A percentile compares a stretch with the other conserved stretches of the same genome.
Conservation (phyloP, 192 early-diverging fungal genomes). For the Haplosporangium gracile region DNA sequence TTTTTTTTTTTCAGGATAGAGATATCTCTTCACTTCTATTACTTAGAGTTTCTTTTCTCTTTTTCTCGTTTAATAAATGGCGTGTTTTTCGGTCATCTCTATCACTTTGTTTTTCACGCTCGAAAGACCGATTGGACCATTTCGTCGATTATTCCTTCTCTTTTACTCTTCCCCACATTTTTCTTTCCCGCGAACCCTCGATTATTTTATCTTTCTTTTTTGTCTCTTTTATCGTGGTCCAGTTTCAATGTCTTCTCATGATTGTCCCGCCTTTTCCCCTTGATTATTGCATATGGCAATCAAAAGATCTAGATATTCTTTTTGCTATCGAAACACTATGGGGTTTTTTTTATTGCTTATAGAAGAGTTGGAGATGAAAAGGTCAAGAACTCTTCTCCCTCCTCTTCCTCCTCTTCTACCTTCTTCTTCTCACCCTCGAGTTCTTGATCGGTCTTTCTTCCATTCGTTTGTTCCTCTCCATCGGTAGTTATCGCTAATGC, state of each 20-base stretch:
- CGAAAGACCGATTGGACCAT: neutral
- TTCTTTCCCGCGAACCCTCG: neutral
- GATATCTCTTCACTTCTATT: neutral
- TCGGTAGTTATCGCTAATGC: neutral
- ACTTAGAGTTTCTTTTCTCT: neutral
- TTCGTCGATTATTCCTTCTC: neutral
- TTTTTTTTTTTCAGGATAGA: neutral
- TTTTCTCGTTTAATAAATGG: neutral
- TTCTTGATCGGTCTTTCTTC: neutral
- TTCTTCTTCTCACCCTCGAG: neutral
- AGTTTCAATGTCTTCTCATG: neutral
- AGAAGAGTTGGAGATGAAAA: conserved; percentile 12
- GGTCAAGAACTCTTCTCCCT: conserved; percentile 20
- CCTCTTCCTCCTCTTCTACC: conserved; percentile 6
- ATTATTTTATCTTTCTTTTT: neutral
- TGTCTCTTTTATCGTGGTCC: neutral
- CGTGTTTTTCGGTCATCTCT: neutral
- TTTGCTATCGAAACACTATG: neutral
- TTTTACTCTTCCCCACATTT: neutral
- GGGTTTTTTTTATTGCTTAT: neutral
- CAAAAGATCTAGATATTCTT: neutral
- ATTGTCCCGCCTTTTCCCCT: neutral
- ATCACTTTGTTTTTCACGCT: neutral
- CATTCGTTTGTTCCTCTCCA: neutral
- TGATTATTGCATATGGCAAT: too few species aligned